Base-by-base conservation (phyloP, 2,329 filamentous ascomycete species). In the Colletotrichum sp. region DNA sequence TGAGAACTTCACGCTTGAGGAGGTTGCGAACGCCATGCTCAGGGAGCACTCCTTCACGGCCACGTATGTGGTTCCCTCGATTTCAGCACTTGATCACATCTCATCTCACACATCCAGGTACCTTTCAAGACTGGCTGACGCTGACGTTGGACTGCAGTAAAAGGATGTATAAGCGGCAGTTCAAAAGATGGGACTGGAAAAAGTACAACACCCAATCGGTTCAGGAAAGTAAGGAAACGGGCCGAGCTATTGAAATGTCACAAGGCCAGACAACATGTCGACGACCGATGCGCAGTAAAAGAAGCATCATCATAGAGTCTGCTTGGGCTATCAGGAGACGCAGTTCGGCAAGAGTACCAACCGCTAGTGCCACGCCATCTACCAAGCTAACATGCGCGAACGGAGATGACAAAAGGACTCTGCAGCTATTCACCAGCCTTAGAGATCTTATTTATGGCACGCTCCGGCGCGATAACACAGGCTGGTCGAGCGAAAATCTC, bases 281-380 rank as follows among this genome's bases (percentile, higher is more conserved):
- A 5, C 43, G 43, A 7, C 43, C n/a, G n/a, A 52, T 52, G 43
- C 43, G 43, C 6, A 52, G 6, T 13, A 52, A 52, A 21, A 52
- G 43, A 21, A 52, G 0, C 43, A 21, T 13, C 43, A 52, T 13
- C 6, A 7, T 52, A 52, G n/a, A 52, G 43, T 52, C n/a, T 8
- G n/a, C n/a, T 21, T 52, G n/a, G 43, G 43, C 43, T 13, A 13
- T 21, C 10, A 7, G 43, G 0, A 52, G n/a, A 21, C 10, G 43
- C 43, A 52, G n/a, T 12, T 52, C 43, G 2, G 43, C 43, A 52
- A 52, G 10, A 13, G 38, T 12, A 43, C 38, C 18, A 1, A 43
- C 0, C 1, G 9, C 9, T 0, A 43, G 18, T 12, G n/a, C 4
- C n/a, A 21, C n/a, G 10, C 18, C n/a, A 0, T 0, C 10, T 13